Conservation (phyloP, 768 basidiomycete species). For the Phanerochaete sordida region DNA sequence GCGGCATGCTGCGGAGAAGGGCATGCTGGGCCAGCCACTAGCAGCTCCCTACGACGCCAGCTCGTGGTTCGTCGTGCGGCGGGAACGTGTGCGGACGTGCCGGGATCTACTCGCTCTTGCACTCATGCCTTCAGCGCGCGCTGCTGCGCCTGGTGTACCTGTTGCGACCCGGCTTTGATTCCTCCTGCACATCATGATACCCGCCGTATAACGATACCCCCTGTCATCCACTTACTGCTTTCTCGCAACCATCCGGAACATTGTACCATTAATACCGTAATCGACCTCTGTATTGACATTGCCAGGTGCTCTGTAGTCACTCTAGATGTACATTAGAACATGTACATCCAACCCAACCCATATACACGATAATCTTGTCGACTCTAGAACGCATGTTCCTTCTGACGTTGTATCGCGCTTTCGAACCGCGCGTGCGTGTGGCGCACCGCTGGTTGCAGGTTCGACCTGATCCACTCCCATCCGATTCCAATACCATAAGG, state of each 20-base stretch:
- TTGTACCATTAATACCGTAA: background rate
- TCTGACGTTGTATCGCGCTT: too few species aligned
- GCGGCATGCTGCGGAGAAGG: conserved; percentile 49
- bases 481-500: too few species aligned
- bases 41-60: conserved; percentile 72
- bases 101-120: conserved; percentile 28
- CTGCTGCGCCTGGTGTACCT: conserved; percentile 16
- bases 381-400: too few species aligned
- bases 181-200: background rate
- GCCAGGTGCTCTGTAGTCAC: background rate
- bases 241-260: background rate
- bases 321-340: background rate
- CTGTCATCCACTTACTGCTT: background rate
- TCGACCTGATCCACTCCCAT: too few species aligned
- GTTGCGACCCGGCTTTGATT: background rate
- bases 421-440: too few species aligned
- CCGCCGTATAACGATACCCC: background rate
- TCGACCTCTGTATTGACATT: background rate
- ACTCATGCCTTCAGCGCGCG: conserved; percentile 23
- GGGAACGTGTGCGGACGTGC: conserved; percentile 54
- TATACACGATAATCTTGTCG: background rate
- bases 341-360: background rate
- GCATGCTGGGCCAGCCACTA: conserved; percentile 59
- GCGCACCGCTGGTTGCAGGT: too few species aligned
- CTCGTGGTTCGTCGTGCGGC: conserved; percentile 77